These are phyloP conservation scores for Elaphomyces granulatus DNA, from an alignment of 495 filamentous ascomycete genomes.

Conservation along the genomic window DNA sequence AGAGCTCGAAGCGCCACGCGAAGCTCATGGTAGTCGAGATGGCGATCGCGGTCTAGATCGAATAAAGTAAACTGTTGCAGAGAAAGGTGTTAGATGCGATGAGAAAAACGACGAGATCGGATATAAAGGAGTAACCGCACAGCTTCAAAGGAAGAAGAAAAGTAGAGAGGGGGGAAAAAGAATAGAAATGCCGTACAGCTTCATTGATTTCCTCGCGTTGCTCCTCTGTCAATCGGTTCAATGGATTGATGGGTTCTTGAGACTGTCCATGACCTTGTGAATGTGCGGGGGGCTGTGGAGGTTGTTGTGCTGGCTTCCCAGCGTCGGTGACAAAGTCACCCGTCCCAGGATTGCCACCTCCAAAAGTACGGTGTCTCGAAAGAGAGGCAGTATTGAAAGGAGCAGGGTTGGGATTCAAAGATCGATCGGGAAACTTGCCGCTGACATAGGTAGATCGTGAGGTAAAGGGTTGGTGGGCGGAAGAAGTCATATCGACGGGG, in stretches of 20 bases:
- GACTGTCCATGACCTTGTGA: constrained; percentile 19
- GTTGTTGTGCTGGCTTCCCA: constrained; percentile 10
- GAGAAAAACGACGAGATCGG: too few species aligned
- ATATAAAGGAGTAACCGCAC: constrained; percentile 1
- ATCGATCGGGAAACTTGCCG: constrained; percentile 37
- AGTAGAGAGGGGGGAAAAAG: too few species aligned
- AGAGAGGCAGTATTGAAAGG: constrained; percentile 37
- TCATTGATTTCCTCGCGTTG: constrained; percentile 82
- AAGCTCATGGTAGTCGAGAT: constrained; percentile 95
- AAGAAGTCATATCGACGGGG: constrained; percentile 18
- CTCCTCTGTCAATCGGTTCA: constrained; percentile 56
- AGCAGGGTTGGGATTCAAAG: constrained; percentile 25
- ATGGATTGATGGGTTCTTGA: constrained; percentile 24
- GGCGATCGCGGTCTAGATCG: constrained; percentile 88
- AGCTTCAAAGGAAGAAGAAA: constrained; percentile 1
- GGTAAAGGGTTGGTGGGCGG: constrained; percentile 32
- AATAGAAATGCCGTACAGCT: constrained; percentile 65
- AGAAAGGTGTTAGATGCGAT: too few species aligned
- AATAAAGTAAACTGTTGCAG: constrained; percentile 72
- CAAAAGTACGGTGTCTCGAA: constrained; percentile 21
- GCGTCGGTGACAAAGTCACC: background rate
- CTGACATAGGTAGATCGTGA: constrained; percentile 32
- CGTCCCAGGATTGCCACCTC: constrained; percentile 7
- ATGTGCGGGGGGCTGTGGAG: constrained; percentile 14
- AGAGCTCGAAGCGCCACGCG: constrained; percentile 95